phyloP scores from a whole-genome alignment of 495 filamentous ascomycete species.

The Hypoxylon fuscum region DNA sequence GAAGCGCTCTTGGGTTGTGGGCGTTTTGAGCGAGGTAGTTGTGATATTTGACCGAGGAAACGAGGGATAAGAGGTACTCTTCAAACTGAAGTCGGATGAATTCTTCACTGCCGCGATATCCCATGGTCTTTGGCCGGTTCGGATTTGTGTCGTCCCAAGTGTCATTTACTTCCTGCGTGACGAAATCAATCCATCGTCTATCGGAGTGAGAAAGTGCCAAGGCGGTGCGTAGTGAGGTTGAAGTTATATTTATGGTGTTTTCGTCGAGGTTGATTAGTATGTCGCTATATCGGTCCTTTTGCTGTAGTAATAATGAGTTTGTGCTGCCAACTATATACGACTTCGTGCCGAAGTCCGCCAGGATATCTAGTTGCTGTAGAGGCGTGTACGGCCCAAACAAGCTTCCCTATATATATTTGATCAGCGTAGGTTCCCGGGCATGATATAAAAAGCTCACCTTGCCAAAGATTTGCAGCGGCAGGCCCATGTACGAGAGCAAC shows the following conservation, averaged over 20 bases:
- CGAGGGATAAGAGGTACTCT: slow-evolving; percentile 90
- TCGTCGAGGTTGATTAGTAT: slow-evolving; percentile 97
- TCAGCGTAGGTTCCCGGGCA: slow-evolving; percentile 7
- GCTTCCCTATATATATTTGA: slow-evolving; percentile 68
- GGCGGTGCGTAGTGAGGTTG: slow-evolving; percentile 77
- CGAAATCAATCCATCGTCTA: slow-evolving; percentile 94
- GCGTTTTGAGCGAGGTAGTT: slow-evolving; percentile 72
- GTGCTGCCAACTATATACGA: slow-evolving; percentile 98
- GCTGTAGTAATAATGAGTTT: slow-evolving; percentile 90
- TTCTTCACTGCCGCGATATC: slow-evolving; percentile 95
- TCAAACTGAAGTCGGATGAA: slow-evolving; percentile 98
- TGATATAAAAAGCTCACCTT: slow-evolving; percentile 65
- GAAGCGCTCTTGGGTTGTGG: slow-evolving; percentile 64
- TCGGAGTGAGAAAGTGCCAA: slow-evolving; percentile 86
- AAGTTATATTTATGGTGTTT: slow-evolving; percentile 82
- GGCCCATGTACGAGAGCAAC: slow-evolving; percentile 89
- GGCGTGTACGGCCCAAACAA: slow-evolving; percentile 98
- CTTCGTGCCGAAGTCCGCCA: slow-evolving; percentile 94
- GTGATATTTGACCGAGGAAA: slow-evolving; percentile 90
- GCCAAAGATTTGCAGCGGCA: slow-evolving; percentile 94
- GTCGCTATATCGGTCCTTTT: slow-evolving; percentile 97
- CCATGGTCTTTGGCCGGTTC: slow-evolving; percentile 86
- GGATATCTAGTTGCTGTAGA: slow-evolving; percentile 90
- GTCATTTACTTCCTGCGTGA: slow-evolving; percentile 91
- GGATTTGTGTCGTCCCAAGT: slow-evolving; percentile 97